phyloP scores from a whole-genome alignment of 2,329 filamentous ascomycete genomes.

The Penicillium sp. region DNA sequence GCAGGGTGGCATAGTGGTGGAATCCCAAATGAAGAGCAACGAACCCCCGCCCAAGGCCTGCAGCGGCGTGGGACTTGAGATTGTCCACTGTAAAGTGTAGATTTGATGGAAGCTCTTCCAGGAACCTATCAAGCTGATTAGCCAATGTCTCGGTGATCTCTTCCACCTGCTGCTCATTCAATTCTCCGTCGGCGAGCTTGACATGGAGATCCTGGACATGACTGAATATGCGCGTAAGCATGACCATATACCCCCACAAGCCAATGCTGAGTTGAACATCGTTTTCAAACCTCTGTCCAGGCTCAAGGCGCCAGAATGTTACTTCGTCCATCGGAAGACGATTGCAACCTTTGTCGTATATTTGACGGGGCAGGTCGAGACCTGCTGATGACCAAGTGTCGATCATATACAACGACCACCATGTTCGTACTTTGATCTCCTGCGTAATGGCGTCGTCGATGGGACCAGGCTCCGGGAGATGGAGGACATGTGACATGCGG shows the following conservation, averaged over 20 bases:
- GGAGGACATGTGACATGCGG: constrained; percentile 7
- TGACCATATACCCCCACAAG: constrained; percentile 40
- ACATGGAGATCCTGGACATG: constrained; percentile 39
- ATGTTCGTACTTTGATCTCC: constrained; percentile 31
- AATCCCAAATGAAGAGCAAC: constrained; percentile 42
- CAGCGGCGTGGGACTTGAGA: constrained; percentile 16
- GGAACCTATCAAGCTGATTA: constrained; percentile 12
- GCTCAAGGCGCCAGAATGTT: constrained; percentile 22
- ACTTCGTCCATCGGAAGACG: constrained; percentile 33
- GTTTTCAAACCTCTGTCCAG: neutral
- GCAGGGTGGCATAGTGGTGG: constrained; percentile 42
- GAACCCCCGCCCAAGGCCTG: constrained; percentile 35
- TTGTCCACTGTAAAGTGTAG: constrained; percentile 17
- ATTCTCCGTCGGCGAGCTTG: constrained; percentile 17
- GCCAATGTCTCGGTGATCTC: constrained; percentile 1
- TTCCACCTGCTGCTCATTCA: constrained; percentile 5
- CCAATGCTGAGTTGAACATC: constrained; percentile 18
- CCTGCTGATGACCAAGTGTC: constrained; percentile 37
- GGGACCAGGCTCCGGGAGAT: neutral
- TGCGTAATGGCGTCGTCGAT: constrained; percentile 16
- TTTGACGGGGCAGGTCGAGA: constrained; percentile 32
- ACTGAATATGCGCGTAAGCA: constrained; percentile 34
- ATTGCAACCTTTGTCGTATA: constrained; percentile 16
- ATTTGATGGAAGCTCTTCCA: constrained; percentile 13
- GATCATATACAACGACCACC: constrained; percentile 37